phyloP scores from a whole-genome alignment of 768 basidiomycete genomes.

The Suillus hirtellus region DNA sequence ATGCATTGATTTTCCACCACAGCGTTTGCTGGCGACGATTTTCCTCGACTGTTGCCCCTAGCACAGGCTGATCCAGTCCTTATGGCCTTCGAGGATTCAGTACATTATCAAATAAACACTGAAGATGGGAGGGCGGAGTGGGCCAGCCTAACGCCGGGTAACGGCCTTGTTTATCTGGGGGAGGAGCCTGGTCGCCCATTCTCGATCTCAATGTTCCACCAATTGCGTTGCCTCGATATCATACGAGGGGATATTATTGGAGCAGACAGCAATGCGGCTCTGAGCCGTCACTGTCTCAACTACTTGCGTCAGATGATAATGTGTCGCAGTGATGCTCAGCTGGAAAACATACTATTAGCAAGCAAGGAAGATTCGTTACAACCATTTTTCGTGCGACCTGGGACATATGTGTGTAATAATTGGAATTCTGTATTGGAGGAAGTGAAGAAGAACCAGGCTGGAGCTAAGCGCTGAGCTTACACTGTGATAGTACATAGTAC shows the following conservation, averaged over 20 bases:
- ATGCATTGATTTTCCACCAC: not conserved
- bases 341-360: conserved; percentile 24
- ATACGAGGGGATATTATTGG: conserved; percentile 28
- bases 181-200: conserved; percentile 25
- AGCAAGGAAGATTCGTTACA: not conserved
- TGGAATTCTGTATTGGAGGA: not conserved
- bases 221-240: conserved; percentile 41
- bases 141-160: conserved; percentile 25
- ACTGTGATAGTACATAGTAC: too few relatives aligned
- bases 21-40: not conserved
- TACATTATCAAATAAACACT: not conserved
- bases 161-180: conserved; percentile 29
- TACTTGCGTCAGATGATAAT: conserved; percentile 40
- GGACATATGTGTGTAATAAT: not conserved
- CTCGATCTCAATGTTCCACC: conserved; percentile 40
- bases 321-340: conserved; percentile 35
- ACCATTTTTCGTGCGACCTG: not conserved
- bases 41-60: not conserved
- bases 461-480: not conserved
- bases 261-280: not conserved
- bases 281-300: conserved; percentile 38
- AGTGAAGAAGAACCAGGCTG: not conserved
- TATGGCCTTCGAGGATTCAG: not conserved
- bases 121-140: conserved; percentile 18
- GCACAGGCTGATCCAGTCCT: not conserved